Evolutionary conservation across 371 early-diverging fungal genomes (phyloP).

Genomic region (Catenaria anguillulae): DNA sequence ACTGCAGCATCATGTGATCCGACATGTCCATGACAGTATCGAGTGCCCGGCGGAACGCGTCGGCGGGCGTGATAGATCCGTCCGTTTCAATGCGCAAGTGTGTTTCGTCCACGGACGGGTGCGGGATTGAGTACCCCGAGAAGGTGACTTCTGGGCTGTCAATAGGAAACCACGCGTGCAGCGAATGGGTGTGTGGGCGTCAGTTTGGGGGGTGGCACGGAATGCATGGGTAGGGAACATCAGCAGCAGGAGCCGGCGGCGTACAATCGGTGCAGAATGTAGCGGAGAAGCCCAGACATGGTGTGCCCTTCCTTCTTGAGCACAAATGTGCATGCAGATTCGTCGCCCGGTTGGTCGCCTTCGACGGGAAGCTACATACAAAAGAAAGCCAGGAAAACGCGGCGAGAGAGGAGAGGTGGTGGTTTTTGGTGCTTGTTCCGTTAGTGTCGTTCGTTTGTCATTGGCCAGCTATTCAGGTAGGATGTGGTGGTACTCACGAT

Average conservation of each 20-base stretch:
- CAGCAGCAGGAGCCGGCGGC: no score
- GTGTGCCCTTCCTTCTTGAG: constrained; percentile 93
- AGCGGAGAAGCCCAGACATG: constrained; percentile 82
- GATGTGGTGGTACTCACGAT: no score
- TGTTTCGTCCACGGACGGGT: constrained; percentile 91
- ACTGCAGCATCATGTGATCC: constrained; percentile 41
- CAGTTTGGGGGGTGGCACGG: no score
- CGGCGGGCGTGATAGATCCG: constrained; percentile 58
- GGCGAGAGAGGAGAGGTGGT: no score
- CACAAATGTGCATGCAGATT: constrained; percentile 64
- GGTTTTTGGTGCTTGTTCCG: no score
- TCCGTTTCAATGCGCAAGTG: constrained; percentile 91
- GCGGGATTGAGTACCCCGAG: constrained; percentile 98
- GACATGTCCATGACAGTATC: constrained; percentile 60
- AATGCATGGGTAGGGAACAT: no score
- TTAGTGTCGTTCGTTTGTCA: background rate
- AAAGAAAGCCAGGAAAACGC: no score
- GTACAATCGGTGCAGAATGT: constrained; percentile 34
- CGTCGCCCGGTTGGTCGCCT: constrained; percentile 33
- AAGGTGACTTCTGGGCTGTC: constrained; percentile 76
- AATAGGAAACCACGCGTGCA: constrained; percentile 3
- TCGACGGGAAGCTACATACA: background rate
- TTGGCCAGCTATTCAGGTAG: no score
- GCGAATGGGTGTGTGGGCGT: constrained; percentile 95
- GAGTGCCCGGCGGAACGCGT: constrained; percentile 73